phyloP scores from a whole-genome alignment of 495 filamentous ascomycete species.

The Penicillium turbatum region DNA sequence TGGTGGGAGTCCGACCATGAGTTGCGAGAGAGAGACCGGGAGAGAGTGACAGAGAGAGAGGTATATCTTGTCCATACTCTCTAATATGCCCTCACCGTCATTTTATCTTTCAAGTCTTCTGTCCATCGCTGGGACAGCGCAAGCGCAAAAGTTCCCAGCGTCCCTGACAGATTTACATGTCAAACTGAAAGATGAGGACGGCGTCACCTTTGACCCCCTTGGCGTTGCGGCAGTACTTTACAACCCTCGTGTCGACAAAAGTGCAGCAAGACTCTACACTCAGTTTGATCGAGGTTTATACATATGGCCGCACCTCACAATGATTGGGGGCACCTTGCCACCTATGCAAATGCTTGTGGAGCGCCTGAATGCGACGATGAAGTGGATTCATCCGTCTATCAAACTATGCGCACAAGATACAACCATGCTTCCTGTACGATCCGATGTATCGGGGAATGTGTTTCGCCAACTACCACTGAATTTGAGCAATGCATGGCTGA shows the following conservation, averaged over 20 bases:
- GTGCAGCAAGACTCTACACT: slow-evolving; percentile 27
- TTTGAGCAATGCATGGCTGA: slow-evolving; percentile 26
- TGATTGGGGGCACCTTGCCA: slow-evolving; percentile 28
- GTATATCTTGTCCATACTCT: background rate
- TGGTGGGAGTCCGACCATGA: background rate
- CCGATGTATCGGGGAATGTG: slow-evolving; percentile 22
- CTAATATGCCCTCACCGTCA: background rate
- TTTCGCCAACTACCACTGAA: slow-evolving; percentile 27
- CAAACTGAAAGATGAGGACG: slow-evolving; percentile 6
- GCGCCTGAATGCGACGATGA: slow-evolving; percentile 20
- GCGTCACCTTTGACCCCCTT: slow-evolving; percentile 30
- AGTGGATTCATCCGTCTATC: slow-evolving; percentile 25
- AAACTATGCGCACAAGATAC: slow-evolving; percentile 25
- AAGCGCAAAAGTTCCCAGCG: background rate
- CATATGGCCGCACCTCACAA: slow-evolving; percentile 31
- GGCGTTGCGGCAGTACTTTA: slow-evolving; percentile 29
- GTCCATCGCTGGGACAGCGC: background rate
- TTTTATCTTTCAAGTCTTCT: background rate
- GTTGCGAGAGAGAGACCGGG: background rate
- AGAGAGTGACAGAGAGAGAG: too few species aligned
- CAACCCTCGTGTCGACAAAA: slow-evolving; percentile 26
- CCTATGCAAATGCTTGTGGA: slow-evolving; percentile 31
- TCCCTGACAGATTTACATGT: background rate
- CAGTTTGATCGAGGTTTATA: slow-evolving; percentile 26
- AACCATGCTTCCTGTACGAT: slow-evolving; percentile 25